Evolutionary conservation across 2,329 filamentous ascomycete genomes (phyloP), one percentile per base, ranked within the genome.

Genomic region (Colletotrichum costaricense): DNA sequence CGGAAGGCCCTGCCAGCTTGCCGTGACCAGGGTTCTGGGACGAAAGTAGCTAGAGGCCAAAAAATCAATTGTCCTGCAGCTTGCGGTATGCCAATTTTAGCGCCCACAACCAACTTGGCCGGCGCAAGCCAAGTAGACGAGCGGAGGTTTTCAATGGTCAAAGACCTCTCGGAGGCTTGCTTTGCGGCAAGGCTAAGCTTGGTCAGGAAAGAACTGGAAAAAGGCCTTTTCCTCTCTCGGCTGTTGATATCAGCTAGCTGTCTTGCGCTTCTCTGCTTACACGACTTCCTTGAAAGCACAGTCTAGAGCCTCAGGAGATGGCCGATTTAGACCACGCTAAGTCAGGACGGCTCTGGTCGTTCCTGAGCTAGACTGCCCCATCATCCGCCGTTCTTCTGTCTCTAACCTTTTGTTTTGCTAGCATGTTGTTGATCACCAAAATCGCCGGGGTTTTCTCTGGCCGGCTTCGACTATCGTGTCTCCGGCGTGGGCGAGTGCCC

Each of bases 281-380:
- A 42, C 16, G 22, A 28, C 52, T 26, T 55, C 5, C 63, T 55
- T 66, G 62, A 46, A 65, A 62, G 60, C 49, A 60, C 60, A 46
- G 26, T 42, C 42, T 24, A 26, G 26, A 52, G 46, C 49, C 67
- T 56, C 49, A 22, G 24, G 33, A 54, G 35, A 42, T 42, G 38
- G 60, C 54, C 30, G 11, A 52, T 49, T 54, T 71, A 55, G 56
- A 57, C 46, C 19, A 22, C 62, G 49, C 67, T 57, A 63, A 63
- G 67, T 71, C 60, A 63, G 54, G 66, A 63, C 35, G 57, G 46
- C 19, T 49, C 46, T 70, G 22, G 60, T 58, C 30, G 66, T 73
- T 60, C 70, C 70, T 73, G 60, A 56, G 49, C 71, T 73, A 71
- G 67, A 52, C 38, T 26, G 24, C 22, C 28, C 28, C 56, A 22